Percentiles rank a stretch among this genome's conserved stretches.
These are phyloP conservation scores for Sarocladium oryzae DNA, from an alignment of 2,329 filamentous ascomycete species.

Conservation along the genomic window DNA sequence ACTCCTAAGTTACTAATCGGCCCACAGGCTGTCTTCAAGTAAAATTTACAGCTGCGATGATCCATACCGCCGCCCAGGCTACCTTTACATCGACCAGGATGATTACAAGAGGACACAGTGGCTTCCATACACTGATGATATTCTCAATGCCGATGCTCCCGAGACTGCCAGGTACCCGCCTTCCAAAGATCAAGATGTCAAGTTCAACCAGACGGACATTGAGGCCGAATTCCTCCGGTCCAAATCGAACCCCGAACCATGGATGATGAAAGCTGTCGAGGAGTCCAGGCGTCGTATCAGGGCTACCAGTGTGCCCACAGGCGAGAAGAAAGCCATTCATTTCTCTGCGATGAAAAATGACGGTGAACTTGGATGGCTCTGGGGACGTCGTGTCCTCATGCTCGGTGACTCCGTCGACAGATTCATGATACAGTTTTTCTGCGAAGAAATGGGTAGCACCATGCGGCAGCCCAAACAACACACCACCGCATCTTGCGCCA, in stretches of 20 bases:
- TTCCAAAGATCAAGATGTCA: not conserved
- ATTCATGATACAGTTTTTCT: slow-evolving; percentile 4
- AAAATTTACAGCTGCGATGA: slow-evolving; percentile 5
- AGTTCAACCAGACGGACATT: slow-evolving; percentile 5
- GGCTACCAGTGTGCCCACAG: not conserved
- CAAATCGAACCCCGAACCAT: not conserved
- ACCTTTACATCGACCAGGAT: slow-evolving; percentile 7
- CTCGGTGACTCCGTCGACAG: slow-evolving; percentile 6
- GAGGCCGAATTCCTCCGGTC: slow-evolving; percentile 3
- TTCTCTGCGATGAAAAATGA: slow-evolving; percentile 4
- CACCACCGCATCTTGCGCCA: slow-evolving; percentile 1
- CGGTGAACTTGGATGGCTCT: slow-evolving; percentile 2
- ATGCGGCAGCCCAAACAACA: slow-evolving; percentile 2
- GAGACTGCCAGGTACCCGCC: slow-evolving; percentile 5
- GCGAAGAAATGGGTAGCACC: slow-evolving; percentile 1
- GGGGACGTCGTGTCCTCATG: slow-evolving; percentile 4
- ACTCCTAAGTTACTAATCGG: not conserved
- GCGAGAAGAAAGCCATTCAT: not conserved
- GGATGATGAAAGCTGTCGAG: not conserved
- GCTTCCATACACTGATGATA: slow-evolving; percentile 5
- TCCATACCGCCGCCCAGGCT: slow-evolving; percentile 6
- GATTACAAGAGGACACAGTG: slow-evolving; percentile 6
- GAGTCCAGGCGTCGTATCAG: not conserved
- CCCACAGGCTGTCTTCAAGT: not conserved
- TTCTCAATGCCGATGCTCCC: slow-evolving; percentile 4